Base-by-base conservation (phyloP, 176 grass and related monocot species). In the Juncus effusus region DNA sequence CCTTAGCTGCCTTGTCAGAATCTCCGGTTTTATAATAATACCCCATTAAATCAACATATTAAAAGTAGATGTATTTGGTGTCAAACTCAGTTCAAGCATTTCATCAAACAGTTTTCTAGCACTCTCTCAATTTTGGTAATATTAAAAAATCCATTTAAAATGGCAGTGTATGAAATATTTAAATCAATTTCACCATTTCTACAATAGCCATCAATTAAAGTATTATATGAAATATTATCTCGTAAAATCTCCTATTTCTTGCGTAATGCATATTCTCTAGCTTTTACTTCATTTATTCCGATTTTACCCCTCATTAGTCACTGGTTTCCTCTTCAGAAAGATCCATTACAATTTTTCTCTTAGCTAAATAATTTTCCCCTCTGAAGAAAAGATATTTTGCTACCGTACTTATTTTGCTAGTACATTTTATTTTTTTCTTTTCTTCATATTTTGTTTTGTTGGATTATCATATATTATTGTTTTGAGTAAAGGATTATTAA, bases 171-270 rank as follows among this genome's bases (percentile, higher is more conserved):
- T 0, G 82, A 78, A 40, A 72, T 16, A 6, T 84, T 82, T 38
- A 79, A 83, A 10, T 86, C 77, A 16, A 82, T 66, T 55, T 86
- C 65, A 51, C 84, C 70, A 0, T 73, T 51, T 5, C 67, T 84
- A 14, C 86, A 92, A 58, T 72, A 85, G 14, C 82, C 93, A 82
- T 92, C 80, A 36, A 92, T 37, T 56, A 92, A 76, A 57, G 84
- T 90, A 78, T 97, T 97, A 50, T 92, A 84, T 6, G 93, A 92
- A 40, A 97, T 88, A 39, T 84, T 81, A 78, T 97, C 93, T 5
- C 88, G 80, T 50, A 84, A 97, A 4, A 97, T 75, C 2, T 64
- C 81, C 52, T 66, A 79, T 73, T 69, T 80, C 76, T 77, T n/a
- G n/a, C n/a, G n/a, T n/a, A n/a, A n/a, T n/a, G n/a, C n/a, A n/a